Conservation (phyloP, 2,329 filamentous ascomycete genomes). For the Trichoderma sp. region DNA sequence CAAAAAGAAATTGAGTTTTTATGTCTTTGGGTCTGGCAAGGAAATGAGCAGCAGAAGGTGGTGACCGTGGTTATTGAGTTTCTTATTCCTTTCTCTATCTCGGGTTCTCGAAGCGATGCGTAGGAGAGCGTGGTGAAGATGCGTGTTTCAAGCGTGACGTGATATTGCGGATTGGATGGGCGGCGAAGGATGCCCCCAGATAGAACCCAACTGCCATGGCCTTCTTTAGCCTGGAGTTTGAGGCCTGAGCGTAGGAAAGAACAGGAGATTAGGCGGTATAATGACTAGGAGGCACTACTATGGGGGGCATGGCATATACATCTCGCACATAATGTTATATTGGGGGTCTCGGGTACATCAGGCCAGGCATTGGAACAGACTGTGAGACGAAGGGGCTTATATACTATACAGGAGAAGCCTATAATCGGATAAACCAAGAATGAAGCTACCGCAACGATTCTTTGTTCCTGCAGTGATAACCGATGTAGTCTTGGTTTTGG, state of each 20-base stretch:
- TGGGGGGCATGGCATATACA: not conserved
- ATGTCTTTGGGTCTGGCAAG: conserved; percentile 4
- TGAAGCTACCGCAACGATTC: not conserved
- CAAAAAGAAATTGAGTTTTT: not conserved
- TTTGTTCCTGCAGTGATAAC: not conserved
- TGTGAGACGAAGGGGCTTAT: not conserved
- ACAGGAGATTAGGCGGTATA: not conserved
- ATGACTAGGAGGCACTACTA: not conserved
- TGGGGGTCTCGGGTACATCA: not conserved
- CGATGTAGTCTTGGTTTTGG: not conserved
- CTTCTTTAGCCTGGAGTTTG: not conserved
- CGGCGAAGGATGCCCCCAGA: not conserved
- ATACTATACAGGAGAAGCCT: not conserved
- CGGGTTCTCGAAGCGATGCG: conserved; percentile 1
- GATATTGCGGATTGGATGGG: not conserved
- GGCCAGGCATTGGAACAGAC: not conserved
- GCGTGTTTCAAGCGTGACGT: not conserved
- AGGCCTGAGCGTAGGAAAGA: not conserved
- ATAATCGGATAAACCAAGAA: not conserved
- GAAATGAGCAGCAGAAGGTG: not conserved
- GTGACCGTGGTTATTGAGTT: conserved; percentile 6
- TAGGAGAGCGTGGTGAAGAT: conserved; percentile 8
- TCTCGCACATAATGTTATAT: not conserved
- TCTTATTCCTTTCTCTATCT: not conserved
- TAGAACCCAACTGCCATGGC: not conserved